Evolutionary conservation across 129 eudicot species (phyloP).

Genomic region (Daucus carota): DH1_v3.0 NC_030386.2:4064001-4064500

Average conservation of each 20-base stretch:
- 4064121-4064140: no score
- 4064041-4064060: no score
- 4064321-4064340: constrained; percentile 2
- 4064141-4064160: no score
- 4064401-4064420: constrained; percentile 64
- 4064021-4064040: no score
- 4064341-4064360: constrained; percentile 82
- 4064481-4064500: constrained; percentile 65
- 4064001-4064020: no score
- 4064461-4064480: constrained; percentile 75
- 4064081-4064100: no score
- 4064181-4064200: no score
- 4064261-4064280: background rate
- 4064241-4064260: background rate
- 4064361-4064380: constrained; percentile 74
- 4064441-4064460: constrained; percentile 65
- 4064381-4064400: constrained; percentile 61
- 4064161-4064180: no score
- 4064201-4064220: no score
- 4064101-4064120: no score
- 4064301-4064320: background rate
- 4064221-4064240: background rate
- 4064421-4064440: constrained; percentile 73
- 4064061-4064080: no score
- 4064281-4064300: background rate